phyloP scores from a whole-genome alignment of 257 asterid species.

The Penstemon eatonii region DNA sequence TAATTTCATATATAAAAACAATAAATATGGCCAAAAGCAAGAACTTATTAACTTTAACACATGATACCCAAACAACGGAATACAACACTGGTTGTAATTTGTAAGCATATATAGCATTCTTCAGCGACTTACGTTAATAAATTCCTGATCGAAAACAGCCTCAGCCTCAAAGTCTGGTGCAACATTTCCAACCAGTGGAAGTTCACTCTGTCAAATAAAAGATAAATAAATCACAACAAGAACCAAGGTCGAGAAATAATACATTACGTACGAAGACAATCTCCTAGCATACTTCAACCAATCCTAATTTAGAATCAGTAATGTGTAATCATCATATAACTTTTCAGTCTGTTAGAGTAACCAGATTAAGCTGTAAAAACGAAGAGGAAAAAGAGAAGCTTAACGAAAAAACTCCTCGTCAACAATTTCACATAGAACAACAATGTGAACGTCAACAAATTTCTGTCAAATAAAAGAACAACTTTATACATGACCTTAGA shows the following conservation, averaged over 20 bases:
- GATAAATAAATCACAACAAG: slow-evolving; percentile 12
- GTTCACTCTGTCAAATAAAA: slow-evolving; percentile 54
- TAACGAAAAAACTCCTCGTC: neutral
- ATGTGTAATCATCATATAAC: neutral
- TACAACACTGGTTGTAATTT: neutral
- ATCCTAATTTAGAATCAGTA: slow-evolving; percentile 1
- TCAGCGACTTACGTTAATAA: slow-evolving; percentile 49
- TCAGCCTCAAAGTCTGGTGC: slow-evolving; percentile 99
- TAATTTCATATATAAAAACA: neutral
- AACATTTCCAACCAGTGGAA: slow-evolving; percentile 81
- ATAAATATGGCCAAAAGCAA: neutral
- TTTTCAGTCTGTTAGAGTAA: slow-evolving; percentile 2
- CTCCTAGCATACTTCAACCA: neutral
- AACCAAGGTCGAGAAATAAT: neutral
- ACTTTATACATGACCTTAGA: neutral
- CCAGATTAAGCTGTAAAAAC: neutral
- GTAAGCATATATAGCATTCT: neutral
- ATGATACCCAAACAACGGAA: neutral
- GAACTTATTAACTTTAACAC: neutral
- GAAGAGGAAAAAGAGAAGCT: neutral
- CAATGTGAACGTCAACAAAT: too few species aligned
- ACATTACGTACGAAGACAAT: neutral
- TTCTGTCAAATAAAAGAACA: neutral
- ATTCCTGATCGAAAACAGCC: slow-evolving; percentile 96
- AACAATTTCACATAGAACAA: too few species aligned